A percentile compares a stretch with the other conserved stretches of the same genome.
Evolutionary conservation across 352 stramenopile species (phyloP).

Genomic region (Pythium volutum): DNA sequence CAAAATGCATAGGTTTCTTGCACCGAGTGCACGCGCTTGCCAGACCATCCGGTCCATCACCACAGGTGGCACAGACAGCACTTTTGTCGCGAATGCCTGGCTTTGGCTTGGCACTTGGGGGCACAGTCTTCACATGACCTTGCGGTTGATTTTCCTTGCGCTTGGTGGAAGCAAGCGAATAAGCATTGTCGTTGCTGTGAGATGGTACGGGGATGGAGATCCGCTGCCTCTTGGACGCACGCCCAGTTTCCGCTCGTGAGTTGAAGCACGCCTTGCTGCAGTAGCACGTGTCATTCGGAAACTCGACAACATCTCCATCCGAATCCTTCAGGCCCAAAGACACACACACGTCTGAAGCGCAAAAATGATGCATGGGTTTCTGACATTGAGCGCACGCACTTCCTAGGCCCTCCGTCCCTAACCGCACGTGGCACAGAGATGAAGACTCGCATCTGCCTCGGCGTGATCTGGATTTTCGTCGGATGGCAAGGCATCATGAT

Average conservation of each 20-base stretch:
- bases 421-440: constrained; percentile 5
- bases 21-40: no score
- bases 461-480: neutral
- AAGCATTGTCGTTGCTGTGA: no score
- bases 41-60: no score
- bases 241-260: neutral
- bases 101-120: no score
- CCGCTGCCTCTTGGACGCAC: neutral
- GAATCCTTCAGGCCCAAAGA: constrained; percentile 6
- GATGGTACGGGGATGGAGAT: no score
- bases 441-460: neutral
- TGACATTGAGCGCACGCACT: neutral
- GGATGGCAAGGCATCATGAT: neutral
- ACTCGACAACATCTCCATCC: constrained; percentile 2
- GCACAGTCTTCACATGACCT: no score
- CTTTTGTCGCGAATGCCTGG: no score
- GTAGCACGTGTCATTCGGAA: constrained; percentile 14
- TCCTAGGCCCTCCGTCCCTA: neutral
- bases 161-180: no score
- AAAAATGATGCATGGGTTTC: constrained; percentile 17
- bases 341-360: constrained; percentile 7
- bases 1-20: no score
- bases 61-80: no score
- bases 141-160: no score
- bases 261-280: constrained; percentile 11